phyloP scores from a whole-genome alignment of 2,329 filamentous ascomycete genomes.

The Pseudocercospora crystallina region DNA sequence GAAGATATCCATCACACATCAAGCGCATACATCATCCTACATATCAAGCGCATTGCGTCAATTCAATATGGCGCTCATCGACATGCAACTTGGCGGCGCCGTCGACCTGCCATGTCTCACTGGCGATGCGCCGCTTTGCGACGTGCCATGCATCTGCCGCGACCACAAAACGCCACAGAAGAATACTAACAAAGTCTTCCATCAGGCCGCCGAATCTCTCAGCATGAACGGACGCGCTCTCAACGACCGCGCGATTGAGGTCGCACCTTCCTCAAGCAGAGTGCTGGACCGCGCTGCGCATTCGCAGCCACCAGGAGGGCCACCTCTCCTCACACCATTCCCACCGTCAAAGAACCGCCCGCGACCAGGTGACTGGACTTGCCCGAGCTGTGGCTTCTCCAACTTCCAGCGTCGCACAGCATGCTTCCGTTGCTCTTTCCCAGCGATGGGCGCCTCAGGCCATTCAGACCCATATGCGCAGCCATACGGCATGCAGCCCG shows the following conservation, averaged over 20 bases:
- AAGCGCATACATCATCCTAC: neutral
- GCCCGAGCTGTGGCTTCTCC: conserved; percentile 96
- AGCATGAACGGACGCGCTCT: conserved; percentile 99
- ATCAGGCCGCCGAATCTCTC: conserved; percentile 87
- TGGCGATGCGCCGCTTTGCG: conserved; percentile 13
- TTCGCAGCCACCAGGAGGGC: conserved; percentile 36
- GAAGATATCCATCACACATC: neutral
- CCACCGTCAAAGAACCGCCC: conserved; percentile 98
- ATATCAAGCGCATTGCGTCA: too few species aligned
- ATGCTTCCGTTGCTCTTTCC: conserved; percentile 98
- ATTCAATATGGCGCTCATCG: conserved; percentile 6
- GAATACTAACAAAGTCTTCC: conserved; percentile 12
- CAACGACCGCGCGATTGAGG: conserved; percentile 98
- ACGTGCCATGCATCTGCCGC: conserved; percentile 15
- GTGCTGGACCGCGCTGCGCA: conserved; percentile 94
- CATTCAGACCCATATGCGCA: conserved; percentile 62
- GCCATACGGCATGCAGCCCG: conserved; percentile 43
- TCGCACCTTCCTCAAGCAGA: conserved; percentile 94
- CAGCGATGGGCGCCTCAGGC: conserved; percentile 74
- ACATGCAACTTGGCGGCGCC: conserved; percentile 6
- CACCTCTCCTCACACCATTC: conserved; percentile 83
- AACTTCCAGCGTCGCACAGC: conserved; percentile 99
- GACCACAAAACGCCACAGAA: conserved; percentile 1
- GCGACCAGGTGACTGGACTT: conserved; percentile 97
- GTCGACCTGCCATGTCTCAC: conserved; percentile 14